A percentile compares a stretch with the other conserved stretches of the same genome.
Evolutionary conservation across 495 filamentous ascomycete genomes (phyloP).

Genomic region (Penicillium bovifimosum): DNA sequence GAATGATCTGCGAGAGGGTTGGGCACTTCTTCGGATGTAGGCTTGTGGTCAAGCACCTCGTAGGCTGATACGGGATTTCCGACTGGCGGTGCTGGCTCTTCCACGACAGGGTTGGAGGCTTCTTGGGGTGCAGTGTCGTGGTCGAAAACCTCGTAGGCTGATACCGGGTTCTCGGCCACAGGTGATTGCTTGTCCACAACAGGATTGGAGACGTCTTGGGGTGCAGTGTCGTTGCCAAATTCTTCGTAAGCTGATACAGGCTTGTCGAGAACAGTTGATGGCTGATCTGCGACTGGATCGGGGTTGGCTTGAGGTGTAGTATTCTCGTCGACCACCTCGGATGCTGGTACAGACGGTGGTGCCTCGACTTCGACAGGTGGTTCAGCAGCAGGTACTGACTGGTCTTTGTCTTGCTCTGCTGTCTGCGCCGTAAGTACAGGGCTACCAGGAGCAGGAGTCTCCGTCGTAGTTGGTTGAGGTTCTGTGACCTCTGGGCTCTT

Average conservation of each 20-base stretch:
- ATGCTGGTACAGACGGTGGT: conserved; percentile 7
- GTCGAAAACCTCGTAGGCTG: not conserved
- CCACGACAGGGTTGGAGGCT: conserved; percentile 10
- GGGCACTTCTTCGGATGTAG: conserved; percentile 13
- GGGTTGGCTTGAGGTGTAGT: not conserved
- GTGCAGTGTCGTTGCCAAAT: conserved; percentile 4
- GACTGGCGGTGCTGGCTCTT: conserved; percentile 12
- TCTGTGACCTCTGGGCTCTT: conserved; percentile 34
- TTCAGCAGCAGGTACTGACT: conserved; percentile 19
- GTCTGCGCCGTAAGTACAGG: conserved; percentile 22
- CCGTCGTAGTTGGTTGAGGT: conserved; percentile 25
- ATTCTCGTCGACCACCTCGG: conserved; percentile 1
- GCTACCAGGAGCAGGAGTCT: conserved; percentile 23
- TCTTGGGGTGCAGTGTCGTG: conserved; percentile 12
- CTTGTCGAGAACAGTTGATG: not conserved
- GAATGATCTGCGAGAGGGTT: conserved; percentile 12
- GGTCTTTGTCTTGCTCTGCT: conserved; percentile 16
- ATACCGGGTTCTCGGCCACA: not conserved
- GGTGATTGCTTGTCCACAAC: conserved; percentile 13
- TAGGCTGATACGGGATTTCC: not conserved
- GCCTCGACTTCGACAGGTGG: conserved; percentile 18
- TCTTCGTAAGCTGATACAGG: not conserved
- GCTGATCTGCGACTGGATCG: not conserved
- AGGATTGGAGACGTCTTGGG: conserved; percentile 13
- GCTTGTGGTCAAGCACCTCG: not conserved